Conservation (phyloP, 495 filamentous ascomycete species). For the Lasiosphaeris hirsuta region DNA sequence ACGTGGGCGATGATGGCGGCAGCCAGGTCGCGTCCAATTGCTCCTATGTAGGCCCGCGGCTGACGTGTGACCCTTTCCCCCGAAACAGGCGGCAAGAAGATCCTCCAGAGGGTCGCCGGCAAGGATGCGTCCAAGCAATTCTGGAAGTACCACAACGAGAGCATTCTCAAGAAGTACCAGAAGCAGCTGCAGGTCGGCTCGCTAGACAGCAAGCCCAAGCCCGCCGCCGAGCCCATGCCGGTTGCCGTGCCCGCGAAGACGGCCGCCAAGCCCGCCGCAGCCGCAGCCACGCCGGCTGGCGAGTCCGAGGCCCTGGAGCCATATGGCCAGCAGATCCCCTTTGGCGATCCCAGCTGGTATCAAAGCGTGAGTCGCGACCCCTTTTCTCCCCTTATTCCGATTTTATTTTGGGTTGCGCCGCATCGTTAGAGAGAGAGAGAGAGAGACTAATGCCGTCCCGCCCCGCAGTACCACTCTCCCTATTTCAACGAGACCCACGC, state of each 20-base stretch:
- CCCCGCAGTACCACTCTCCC: slow-evolving; percentile 83
- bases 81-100: slow-evolving; percentile 85
- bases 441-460: neutral
- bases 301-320: slow-evolving; percentile 72
- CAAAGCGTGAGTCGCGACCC: slow-evolving; percentile 67
- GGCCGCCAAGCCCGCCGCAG: slow-evolving; percentile 48
- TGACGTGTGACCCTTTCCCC: no score
- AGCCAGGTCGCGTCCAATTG: neutral
- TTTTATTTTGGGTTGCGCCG: neutral
- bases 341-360: slow-evolving; percentile 92
- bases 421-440: no score
- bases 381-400: neutral
- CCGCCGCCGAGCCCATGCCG: slow-evolving; percentile 51
- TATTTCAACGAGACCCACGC: slow-evolving; percentile 94
- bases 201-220: slow-evolving; percentile 76
- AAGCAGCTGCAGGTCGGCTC: slow-evolving; percentile 83
- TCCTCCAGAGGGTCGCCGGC: slow-evolving; percentile 86
- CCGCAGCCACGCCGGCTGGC: slow-evolving; percentile 50
- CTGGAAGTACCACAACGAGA: slow-evolving; percentile 98
- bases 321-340: slow-evolving; percentile 84
- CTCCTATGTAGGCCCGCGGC: no score
- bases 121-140: slow-evolving; percentile 98
- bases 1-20: slow-evolving; percentile 13
- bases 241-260: slow-evolving; percentile 52
- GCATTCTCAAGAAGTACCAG: slow-evolving; percentile 95